Evolutionary conservation across 2,329 filamentous ascomycete genomes (phyloP).

Genomic region (Diatrype stigma): DNA sequence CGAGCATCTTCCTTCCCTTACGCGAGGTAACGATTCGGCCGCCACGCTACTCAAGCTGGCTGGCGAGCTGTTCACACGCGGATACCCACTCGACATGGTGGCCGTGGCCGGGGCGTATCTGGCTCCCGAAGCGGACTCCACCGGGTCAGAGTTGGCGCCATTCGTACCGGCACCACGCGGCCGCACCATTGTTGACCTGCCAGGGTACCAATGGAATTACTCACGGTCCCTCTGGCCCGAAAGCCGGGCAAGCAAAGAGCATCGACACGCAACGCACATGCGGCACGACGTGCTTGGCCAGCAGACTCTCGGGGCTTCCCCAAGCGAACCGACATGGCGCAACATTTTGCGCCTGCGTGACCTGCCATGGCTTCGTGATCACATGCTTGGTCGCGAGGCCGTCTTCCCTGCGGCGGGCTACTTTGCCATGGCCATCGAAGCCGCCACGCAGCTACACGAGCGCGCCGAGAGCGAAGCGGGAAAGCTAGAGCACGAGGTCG

Average conservation of each 20-base stretch:
- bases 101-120: constrained; percentile 12
- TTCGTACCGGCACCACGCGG: constrained; percentile 1
- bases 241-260: constrained; percentile 20
- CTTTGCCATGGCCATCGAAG: constrained; percentile 19
- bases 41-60: constrained; percentile 17
- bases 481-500: no score
- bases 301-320: constrained; percentile 7
- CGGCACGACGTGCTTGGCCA: constrained; percentile 24
- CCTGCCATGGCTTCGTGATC: constrained; percentile 15
- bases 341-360: constrained; percentile 16
- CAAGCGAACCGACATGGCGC: constrained; percentile 16
- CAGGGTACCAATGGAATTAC: constrained; percentile 27
- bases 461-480: constrained; percentile 3
- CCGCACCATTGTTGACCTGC: constrained; percentile 23
- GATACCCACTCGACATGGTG: constrained; percentile 19
- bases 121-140: no score
- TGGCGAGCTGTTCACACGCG: constrained; percentile 20
- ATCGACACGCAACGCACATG: constrained; percentile 14
- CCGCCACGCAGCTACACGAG: constrained; percentile 14
- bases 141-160: no score
- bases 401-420: constrained; percentile 20
- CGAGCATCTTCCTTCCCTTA: constrained; percentile 17
- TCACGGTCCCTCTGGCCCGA: constrained; percentile 19
- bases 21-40: constrained; percentile 16
- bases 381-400: constrained; percentile 12